Conservation (phyloP, 441 rosid species). For the Gossypium lobatum region DNA sequence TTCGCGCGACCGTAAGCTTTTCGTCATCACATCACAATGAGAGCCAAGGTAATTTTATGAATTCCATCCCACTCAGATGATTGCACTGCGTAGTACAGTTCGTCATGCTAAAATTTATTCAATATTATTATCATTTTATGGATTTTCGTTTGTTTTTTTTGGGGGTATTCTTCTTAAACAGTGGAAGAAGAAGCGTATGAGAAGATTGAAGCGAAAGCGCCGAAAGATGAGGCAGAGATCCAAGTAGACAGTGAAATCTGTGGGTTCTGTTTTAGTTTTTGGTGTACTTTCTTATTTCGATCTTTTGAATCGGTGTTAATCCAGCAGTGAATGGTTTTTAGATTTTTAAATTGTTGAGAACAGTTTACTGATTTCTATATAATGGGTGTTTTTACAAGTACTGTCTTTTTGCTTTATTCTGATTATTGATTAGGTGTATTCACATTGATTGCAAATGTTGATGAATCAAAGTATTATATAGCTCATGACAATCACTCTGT, state of each 20-base stretch:
- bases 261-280: neutral
- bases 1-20: neutral
- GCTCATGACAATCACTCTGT: neutral
- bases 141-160: neutral
- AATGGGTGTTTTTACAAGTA: neutral
- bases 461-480: neutral
- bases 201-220: constrained; percentile 73
- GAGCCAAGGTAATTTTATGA: constrained; percentile 42
- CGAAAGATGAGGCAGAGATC: constrained; percentile 78
- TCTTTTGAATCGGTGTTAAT: neutral
- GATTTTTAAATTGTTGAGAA: constrained; percentile 14
- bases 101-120: neutral
- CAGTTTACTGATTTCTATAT: constrained; percentile 4
- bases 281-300: neutral
- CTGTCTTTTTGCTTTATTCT: neutral
- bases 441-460: neutral
- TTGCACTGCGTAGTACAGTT: neutral
- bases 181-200: constrained; percentile 85
- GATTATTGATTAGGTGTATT: neutral
- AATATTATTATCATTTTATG: neutral
- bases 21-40: constrained; percentile 26
- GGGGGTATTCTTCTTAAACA: constrained; percentile 10
- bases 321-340: neutral
- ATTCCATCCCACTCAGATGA: neutral
- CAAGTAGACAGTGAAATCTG: constrained; percentile 30